These are phyloP conservation scores for Pyrenula aspistea DNA, from an alignment of 495 filamentous ascomycete genomes.

Conservation along the genomic window DNA sequence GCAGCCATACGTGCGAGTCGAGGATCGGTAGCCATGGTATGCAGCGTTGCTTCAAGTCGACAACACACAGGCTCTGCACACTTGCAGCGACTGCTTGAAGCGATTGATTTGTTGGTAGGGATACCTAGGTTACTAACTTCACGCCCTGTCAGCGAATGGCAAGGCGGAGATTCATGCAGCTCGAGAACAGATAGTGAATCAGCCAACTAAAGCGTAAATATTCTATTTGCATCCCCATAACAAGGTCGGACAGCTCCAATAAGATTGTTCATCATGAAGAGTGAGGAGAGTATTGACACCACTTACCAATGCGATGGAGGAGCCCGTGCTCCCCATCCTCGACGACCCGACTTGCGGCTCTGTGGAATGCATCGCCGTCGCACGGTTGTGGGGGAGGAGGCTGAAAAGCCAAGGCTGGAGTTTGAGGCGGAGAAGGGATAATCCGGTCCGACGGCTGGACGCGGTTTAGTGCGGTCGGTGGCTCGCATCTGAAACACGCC, in stretches of 20 bases:
- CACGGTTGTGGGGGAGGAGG: background rate
- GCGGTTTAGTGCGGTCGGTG: background rate
- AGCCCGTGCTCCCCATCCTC: background rate
- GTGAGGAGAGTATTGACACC: background rate
- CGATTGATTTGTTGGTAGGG: no score
- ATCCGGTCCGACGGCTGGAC: background rate
- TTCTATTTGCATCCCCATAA: slow-evolving; percentile 32
- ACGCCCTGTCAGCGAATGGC: no score
- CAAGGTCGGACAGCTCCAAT: slow-evolving; percentile 98
- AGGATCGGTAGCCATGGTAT: slow-evolving; percentile 46
- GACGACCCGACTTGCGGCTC: background rate
- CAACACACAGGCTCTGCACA: no score
- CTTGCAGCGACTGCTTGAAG: no score
- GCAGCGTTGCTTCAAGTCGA: no score
- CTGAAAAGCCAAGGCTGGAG: background rate
- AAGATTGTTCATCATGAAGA: slow-evolving; percentile 51
- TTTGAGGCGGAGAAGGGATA: background rate
- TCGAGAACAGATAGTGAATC: slow-evolving; percentile 2
- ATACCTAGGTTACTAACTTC: no score
- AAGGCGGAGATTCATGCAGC: slow-evolving; percentile 7
- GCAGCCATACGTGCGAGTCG: slow-evolving; percentile 34
- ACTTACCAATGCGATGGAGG: background rate
- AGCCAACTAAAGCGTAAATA: slow-evolving; percentile 9
- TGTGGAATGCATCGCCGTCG: background rate
- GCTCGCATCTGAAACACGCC: background rate